These are phyloP conservation scores for Pestalotiopsis sp. DNA, from an alignment of 2,329 filamentous ascomycete species.

Conservation along the genomic window DNA sequence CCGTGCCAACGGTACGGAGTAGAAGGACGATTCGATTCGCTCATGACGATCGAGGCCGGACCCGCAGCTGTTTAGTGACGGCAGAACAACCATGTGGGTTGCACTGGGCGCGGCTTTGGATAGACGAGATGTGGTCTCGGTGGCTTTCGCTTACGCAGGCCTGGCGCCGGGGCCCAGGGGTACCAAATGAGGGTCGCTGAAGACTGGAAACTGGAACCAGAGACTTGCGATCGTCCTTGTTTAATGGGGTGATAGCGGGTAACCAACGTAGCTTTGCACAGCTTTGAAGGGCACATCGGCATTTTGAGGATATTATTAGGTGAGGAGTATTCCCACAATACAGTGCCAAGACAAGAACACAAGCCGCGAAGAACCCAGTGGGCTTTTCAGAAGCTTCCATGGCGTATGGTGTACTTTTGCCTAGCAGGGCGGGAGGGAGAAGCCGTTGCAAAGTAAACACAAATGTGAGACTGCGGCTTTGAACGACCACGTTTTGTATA, in stretches of 20 bases:
- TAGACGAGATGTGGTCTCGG: not conserved
- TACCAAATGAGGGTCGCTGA: not conserved
- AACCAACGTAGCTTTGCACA: not conserved
- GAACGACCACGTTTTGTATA: no score
- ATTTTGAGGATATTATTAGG: not conserved
- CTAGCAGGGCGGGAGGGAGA: not conserved
- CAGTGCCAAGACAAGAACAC: not conserved
- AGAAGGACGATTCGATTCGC: not conserved
- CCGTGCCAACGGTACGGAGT: not conserved
- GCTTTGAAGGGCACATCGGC: not conserved
- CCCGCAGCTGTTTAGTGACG: not conserved
- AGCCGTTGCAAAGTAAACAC: not conserved
- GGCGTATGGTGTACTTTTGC: not conserved
- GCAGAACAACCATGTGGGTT: conserved; percentile 8
- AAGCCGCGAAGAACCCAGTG: not conserved
- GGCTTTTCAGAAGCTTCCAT: not conserved
- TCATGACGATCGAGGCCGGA: not conserved
- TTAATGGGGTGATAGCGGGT: not conserved
- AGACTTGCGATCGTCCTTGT: conserved; percentile 1
- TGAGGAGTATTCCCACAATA: not conserved
- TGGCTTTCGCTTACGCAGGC: not conserved
- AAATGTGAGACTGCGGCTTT: not conserved
- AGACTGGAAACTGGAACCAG: not conserved
- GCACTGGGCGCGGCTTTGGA: conserved; percentile 2
- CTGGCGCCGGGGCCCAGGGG: not conserved